Base-by-base conservation (phyloP, 768 basidiomycete species). In the Lactarius sanguifluus region DNA sequence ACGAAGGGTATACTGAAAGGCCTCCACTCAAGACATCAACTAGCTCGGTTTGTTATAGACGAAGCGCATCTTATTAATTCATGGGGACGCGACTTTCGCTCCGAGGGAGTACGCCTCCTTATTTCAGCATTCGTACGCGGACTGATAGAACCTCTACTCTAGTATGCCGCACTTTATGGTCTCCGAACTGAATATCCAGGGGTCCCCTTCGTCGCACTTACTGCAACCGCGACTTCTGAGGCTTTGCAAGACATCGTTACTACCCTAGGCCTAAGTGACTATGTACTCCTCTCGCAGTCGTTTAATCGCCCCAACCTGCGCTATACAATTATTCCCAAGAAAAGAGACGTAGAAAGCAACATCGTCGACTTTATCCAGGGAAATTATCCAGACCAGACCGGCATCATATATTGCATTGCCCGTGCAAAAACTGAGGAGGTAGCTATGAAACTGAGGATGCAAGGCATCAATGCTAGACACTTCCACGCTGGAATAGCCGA, bases 21-120 rank as follows among this genome's bases (percentile, higher is more conserved):
- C n/a, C 78, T 98, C 2, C 82, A 94, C 72, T 73, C 77, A 7
- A 73, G 78, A 30, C 78, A 81, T 5, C 78, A 83, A 64, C 75
- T 99, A 47, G 94, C 93, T 16, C 81, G 96, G 38, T 96, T 99
- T 74, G 95, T 97, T 1, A 84, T 98, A 59, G 97, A 99, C 74
- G 97, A 99, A 75, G 96, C 95, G 2, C 97, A 99, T 75, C 94
- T 94, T 75, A 91, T 98, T 52, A 89, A 87, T 16, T 87, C 88
- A 25, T 98, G 97, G 97, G 97, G 96, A 7, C 87, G 95, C 72
- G 90, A 95, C 74, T 96, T 97, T 73, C 86, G 96, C 59, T 85
- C 85, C n/a, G 28, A 38, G 4, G 64, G 62, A 25, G 70, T 70
- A 64, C 34, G 70, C 55, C 10, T 2, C 54, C n/a, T 52, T 52